These are phyloP conservation scores for Kwoniella dendrophila DNA, from an alignment of 768 basidiomycete genomes.

Conservation along the genomic window DNA sequence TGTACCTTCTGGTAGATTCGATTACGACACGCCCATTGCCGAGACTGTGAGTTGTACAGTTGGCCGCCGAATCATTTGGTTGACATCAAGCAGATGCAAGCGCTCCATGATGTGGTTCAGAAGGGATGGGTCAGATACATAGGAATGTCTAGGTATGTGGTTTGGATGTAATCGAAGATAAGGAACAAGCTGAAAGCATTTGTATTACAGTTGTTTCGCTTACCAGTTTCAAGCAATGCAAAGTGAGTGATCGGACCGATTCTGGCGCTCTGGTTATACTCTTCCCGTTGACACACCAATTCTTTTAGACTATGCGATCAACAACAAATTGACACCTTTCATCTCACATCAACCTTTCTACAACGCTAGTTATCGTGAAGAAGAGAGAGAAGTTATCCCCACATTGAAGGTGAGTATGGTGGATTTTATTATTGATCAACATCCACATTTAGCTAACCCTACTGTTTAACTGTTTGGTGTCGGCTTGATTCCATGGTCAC, in stretches of 20 bases:
- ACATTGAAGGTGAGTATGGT: constrained; percentile 24
- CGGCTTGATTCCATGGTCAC: constrained; percentile 64
- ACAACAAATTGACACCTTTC: constrained; percentile 65
- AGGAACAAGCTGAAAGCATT: not conserved
- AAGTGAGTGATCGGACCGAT: constrained; percentile 30
- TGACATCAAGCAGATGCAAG: constrained; percentile 60
- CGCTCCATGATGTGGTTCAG: constrained; percentile 69
- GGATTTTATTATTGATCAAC: not conserved
- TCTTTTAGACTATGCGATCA: constrained; percentile 63
- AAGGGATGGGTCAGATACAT: constrained; percentile 65
- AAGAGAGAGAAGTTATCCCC: constrained; percentile 55
- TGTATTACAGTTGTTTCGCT: constrained; percentile 52
- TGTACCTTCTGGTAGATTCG: constrained; percentile 55
- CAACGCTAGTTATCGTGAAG: constrained; percentile 65
- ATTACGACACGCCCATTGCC: constrained; percentile 63
- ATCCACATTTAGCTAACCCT: not conserved
- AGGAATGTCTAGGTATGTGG: constrained; percentile 50
- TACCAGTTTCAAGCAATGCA: constrained; percentile 54
- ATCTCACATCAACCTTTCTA: constrained; percentile 73
- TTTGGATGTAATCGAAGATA: not conserved
- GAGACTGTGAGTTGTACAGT: constrained; percentile 56
- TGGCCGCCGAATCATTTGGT: not conserved
- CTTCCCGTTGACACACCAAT: not conserved
- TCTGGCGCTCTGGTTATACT: not conserved
- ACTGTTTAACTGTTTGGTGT: constrained; percentile 58